Evolutionary conservation across 176 grass and related monocot species (phyloP), one percentile per base, ranked within the genome.

Genomic region (Carex parvula): DNA sequence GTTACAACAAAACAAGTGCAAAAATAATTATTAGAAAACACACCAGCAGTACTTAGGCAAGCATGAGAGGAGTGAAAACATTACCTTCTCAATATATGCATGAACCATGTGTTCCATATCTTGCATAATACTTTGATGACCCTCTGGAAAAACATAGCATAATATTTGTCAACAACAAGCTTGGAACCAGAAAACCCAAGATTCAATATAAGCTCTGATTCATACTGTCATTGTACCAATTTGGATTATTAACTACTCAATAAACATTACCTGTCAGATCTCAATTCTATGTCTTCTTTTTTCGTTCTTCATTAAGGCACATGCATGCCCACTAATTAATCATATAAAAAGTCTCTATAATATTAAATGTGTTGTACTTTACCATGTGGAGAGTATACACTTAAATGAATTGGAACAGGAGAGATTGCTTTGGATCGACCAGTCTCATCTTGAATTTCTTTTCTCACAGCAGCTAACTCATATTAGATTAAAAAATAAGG

Each of bases 51-150:
- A n/a, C n/a, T n/a, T n/a, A n/a, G n/a, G n/a, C n/a, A n/a, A n/a
- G 42, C 30, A 77, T 32, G 33, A 81, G 32, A 46, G 3, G 30
- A 79, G 21, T 64, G 35, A 21, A 62, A 82, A 50, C 10, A 83
- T 83, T 94, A 99, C 97, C 97, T 99, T 99, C 81, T 99, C 97
- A 26, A 99, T 99, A 74, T 50, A 99, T 20, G 91, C 21, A 2
- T 93, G 97, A 79, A 99, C 97, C 97, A 99, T 99, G 68, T 87
- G 94, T 79, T 99, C 97, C 64, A 99, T 99, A 85, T 99, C 97
- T 73, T 87, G 78, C 65, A 96, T 91, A 79, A 94, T 75, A 74
- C 84, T 92, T 0, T 99, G 93, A 7, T 99, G 97, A 79, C 97
- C 97, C 30, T 99, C 97, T 99, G 57, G 1, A 85, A 78, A 87